These are phyloP conservation scores for Cladosporium colombiae DNA, from an alignment of 2,329 filamentous ascomycete species.

Conservation along the genomic window DNA sequence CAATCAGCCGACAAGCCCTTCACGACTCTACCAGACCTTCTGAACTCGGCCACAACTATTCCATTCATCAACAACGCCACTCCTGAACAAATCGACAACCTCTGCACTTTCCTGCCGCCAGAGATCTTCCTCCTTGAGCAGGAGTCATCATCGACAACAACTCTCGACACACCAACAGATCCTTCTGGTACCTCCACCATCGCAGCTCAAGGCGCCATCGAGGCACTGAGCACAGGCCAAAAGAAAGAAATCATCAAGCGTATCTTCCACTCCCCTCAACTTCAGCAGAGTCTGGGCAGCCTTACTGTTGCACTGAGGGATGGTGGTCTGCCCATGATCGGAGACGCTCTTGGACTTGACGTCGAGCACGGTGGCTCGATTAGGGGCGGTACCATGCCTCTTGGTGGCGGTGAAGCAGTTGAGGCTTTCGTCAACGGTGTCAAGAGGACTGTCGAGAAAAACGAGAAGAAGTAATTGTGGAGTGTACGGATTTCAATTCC, in stretches of 20 bases:
- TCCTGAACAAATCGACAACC: conserved; percentile 65
- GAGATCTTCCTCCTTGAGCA: conserved; percentile 75
- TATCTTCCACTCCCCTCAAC: conserved; percentile 86
- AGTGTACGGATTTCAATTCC: not conserved
- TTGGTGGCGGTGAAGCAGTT: conserved; percentile 85
- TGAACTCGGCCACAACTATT: conserved; percentile 75
- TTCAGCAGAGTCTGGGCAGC: conserved; percentile 81
- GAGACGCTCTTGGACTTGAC: conserved; percentile 78
- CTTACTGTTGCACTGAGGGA: conserved; percentile 86
- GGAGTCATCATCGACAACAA: conserved; percentile 59
- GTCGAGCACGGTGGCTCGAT: conserved; percentile 85
- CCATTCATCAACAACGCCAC: conserved; percentile 72
- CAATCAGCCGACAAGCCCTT: conserved; percentile 63
- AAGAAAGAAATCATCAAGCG: conserved; percentile 80
- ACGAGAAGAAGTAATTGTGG: conserved; percentile 24
- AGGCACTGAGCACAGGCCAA: conserved; percentile 69
- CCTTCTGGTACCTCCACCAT: conserved; percentile 40
- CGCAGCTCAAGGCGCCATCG: conserved; percentile 70
- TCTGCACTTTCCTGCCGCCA: conserved; percentile 78
- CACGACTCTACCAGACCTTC: conserved; percentile 82
- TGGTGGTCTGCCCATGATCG: conserved; percentile 85
- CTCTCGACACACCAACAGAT: conserved; percentile 63
- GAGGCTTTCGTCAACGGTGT: conserved; percentile 90
- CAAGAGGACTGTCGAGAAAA: conserved; percentile 72
- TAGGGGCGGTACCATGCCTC: conserved; percentile 73